Evolutionary conservation across 331 rosid genomes (phyloP).

Genomic region (Malus hybrid): DNA sequence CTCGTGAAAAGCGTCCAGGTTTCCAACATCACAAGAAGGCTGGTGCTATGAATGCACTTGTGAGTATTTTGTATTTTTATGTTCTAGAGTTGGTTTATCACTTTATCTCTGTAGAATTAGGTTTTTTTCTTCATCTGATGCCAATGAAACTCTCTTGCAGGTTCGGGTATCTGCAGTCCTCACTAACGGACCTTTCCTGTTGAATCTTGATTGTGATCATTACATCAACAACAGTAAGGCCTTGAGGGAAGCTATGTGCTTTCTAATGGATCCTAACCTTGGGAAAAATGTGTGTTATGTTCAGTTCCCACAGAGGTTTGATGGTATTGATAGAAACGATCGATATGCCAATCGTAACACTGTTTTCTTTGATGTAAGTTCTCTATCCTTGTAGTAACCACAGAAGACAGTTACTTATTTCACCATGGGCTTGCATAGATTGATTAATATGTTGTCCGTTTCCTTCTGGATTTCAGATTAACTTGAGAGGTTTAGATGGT

Average conservation of each 20-base stretch:
- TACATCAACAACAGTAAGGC: slow-evolving; percentile 96
- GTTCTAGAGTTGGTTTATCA: background rate
- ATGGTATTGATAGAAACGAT: slow-evolving; percentile 90
- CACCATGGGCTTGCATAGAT: background rate
- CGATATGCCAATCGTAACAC: slow-evolving; percentile 97
- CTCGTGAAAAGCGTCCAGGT: slow-evolving; percentile 42
- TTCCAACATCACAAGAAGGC: slow-evolving; percentile 99
- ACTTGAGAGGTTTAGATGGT: slow-evolving; percentile 96
- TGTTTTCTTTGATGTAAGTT: slow-evolving; percentile 95
- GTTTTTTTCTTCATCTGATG: background rate
- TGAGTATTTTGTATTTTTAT: slow-evolving; percentile 28
- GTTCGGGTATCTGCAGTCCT: slow-evolving; percentile 98
- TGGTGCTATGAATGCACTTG: slow-evolving; percentile 99
- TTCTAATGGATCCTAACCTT: slow-evolving; percentile 98
- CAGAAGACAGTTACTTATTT: background rate
- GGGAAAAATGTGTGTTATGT: slow-evolving; percentile 93
- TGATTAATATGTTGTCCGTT: background rate
- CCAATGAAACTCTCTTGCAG: slow-evolving; percentile 33
- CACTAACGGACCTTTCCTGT: slow-evolving; percentile 91
- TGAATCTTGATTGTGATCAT: slow-evolving; percentile 99
- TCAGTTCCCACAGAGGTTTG: slow-evolving; percentile 97
- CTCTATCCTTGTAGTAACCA: background rate
- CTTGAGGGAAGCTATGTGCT: slow-evolving; percentile 97
- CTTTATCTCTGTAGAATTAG: background rate
- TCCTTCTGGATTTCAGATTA: slow-evolving; percentile 55